Evolutionary conservation across 495 filamentous ascomycete species (phyloP).

Genomic region (Annulohypoxylon bovei): DNA sequence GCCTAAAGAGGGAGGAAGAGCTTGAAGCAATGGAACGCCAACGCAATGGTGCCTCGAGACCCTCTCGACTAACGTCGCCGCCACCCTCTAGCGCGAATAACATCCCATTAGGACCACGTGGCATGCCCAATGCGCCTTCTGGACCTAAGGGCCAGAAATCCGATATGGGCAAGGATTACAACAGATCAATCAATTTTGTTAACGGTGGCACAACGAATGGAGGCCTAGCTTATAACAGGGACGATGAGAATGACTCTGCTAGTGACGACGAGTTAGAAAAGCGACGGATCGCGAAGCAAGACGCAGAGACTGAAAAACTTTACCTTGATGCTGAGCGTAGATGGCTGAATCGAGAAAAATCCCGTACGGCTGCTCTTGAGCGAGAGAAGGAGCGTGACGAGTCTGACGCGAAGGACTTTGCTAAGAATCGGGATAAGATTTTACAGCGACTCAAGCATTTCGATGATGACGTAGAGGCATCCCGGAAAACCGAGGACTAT

Average conservation of each 20-base stretch:
- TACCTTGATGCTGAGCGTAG: constrained; percentile 88
- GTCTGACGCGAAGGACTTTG: constrained; percentile 76
- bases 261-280: constrained; percentile 87
- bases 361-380: constrained; percentile 81
- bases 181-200: constrained; percentile 75
- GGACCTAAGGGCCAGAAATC: constrained; percentile 80
- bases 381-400: constrained; percentile 82
- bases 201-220: constrained; percentile 78
- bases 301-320: constrained; percentile 78
- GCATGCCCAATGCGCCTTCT: constrained; percentile 79
- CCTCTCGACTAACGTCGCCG: constrained; percentile 75
- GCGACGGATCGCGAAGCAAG: constrained; percentile 73
- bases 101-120: constrained; percentile 85
- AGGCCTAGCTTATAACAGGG: constrained; percentile 64
- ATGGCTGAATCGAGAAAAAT: constrained; percentile 89
- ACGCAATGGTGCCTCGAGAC: constrained; percentile 69
- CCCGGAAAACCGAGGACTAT: constrained; percentile 79
- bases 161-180: constrained; percentile 57
- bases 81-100: constrained; percentile 78
- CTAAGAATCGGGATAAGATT: constrained; percentile 63
- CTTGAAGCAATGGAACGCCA: constrained; percentile 87
- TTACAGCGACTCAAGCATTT: constrained; percentile 80
- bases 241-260: constrained; percentile 90
- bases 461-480: constrained; percentile 85
- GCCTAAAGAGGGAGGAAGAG: constrained; percentile 87